Evolutionary conservation across 352 stramenopile genomes (phyloP).

Genomic region (Ophiocytium majus): DNA sequence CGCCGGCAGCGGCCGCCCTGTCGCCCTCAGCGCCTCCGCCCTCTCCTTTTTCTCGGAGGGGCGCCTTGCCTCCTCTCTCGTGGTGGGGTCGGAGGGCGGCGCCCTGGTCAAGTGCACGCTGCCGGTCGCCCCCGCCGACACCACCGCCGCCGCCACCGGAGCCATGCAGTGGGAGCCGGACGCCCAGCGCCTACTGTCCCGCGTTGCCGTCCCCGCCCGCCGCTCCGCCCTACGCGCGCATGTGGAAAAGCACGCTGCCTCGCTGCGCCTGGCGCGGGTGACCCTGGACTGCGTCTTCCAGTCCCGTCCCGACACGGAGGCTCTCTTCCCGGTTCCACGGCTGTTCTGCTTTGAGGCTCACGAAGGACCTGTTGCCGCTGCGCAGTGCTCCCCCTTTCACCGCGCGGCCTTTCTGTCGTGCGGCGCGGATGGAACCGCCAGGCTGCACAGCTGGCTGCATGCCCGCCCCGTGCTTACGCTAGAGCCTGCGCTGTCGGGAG

Average conservation of each 20-base stretch:
- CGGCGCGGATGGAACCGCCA: conserved; percentile 71
- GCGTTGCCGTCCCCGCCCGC: not conserved
- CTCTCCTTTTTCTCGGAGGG: conserved; percentile 42
- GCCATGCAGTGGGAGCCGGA: not conserved
- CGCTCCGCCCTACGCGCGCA: not conserved
- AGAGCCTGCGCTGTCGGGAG: conserved; percentile 31
- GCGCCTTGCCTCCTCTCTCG: conserved; percentile 25
- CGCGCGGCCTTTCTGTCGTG: conserved; percentile 66
- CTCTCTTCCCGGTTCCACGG: conserved; percentile 30
- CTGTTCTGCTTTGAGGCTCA: conserved; percentile 71
- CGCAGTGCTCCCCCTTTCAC: conserved; percentile 75
- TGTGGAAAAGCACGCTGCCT: not conserved
- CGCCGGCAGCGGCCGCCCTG: not conserved
- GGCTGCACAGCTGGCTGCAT: conserved; percentile 68
- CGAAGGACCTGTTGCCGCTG: conserved; percentile 70
- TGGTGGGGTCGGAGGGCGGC: conserved; percentile 39
- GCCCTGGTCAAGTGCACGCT: conserved; percentile 39
- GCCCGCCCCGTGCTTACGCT: conserved; percentile 39
- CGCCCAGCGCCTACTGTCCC: not conserved
- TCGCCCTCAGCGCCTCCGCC: conserved; percentile 17
- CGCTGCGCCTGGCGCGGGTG: conserved; percentile 9
- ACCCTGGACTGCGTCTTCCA: conserved; percentile 30
- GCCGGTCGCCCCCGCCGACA: not conserved
- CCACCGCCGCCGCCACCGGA: not conserved
- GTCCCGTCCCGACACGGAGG: conserved; percentile 15